Percentiles rank a stretch among this genome's conserved stretches.
Conservation (phyloP, 345 rosid species). For the Eutrema heterophyllum region DNA sequence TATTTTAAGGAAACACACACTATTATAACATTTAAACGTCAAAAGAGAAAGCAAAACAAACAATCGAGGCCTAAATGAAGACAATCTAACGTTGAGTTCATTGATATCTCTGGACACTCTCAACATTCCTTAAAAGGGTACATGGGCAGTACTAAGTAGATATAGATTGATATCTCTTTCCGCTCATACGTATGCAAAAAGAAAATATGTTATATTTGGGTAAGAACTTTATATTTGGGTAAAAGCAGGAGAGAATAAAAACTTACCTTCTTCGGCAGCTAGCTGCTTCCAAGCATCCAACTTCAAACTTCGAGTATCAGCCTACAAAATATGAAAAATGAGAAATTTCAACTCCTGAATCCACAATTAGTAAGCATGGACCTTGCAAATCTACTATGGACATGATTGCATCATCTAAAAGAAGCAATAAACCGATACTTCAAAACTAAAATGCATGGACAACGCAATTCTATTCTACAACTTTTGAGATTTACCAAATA, state of each 20-base stretch:
- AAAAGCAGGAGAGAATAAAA: not conserved
- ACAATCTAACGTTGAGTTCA: constrained; percentile 6
- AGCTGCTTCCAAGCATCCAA: constrained; percentile 91
- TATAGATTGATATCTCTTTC: not conserved
- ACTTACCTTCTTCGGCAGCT: constrained; percentile 83
- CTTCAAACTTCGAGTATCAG: constrained; percentile 68
- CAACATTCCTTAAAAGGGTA: constrained; percentile 3
- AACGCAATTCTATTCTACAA: not conserved
- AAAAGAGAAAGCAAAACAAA: not conserved
- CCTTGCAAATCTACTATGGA: not conserved
- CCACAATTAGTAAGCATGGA: constrained; percentile 6
- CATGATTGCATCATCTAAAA: not conserved
- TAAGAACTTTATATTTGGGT: too few species aligned
- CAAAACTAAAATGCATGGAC: not conserved
- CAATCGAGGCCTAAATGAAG: not conserved
- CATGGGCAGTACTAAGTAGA: not conserved
- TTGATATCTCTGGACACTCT: not conserved
- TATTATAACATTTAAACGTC: not conserved
- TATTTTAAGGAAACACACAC: not conserved
- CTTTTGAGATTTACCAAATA: not conserved
- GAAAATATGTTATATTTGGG: not conserved
- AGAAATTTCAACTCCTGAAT: not conserved
- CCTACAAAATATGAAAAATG: constrained; percentile 43
- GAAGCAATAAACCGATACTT: not conserved
- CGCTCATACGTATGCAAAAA: not conserved